Evolutionary conservation across 257 asterid species (phyloP).

Genomic region (Solanum piurae): DNA sequence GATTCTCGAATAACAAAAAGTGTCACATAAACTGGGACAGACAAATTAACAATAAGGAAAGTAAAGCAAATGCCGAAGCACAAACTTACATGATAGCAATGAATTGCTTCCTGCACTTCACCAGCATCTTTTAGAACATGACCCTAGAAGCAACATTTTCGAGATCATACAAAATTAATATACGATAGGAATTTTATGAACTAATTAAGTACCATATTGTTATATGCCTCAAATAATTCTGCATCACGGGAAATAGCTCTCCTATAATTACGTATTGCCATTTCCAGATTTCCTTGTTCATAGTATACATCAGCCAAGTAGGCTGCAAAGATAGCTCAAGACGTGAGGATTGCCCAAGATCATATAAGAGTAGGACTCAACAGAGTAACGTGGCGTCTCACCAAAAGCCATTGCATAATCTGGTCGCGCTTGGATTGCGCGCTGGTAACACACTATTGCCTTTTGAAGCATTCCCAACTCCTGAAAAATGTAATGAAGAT

Average conservation of each 20-base stretch:
- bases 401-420: slow-evolving; percentile 87
- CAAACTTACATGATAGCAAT: slow-evolving; percentile 67
- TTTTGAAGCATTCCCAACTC: slow-evolving; percentile 90
- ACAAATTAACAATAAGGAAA: not conserved
- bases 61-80: not conserved
- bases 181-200: not conserved
- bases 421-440: slow-evolving; percentile 74
- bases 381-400: slow-evolving; percentile 21
- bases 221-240: slow-evolving; percentile 84
- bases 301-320: slow-evolving; percentile 81
- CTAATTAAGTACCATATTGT: slow-evolving; percentile 47
- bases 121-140: slow-evolving; percentile 93
- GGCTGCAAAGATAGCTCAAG: slow-evolving; percentile 33
- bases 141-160: slow-evolving; percentile 34
- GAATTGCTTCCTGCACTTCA: slow-evolving; percentile 84
- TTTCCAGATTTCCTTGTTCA: slow-evolving; percentile 85
- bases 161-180: not conserved
- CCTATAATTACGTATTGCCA: slow-evolving; percentile 81
- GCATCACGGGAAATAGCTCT: slow-evolving; percentile 85
- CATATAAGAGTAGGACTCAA: not conserved
- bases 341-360: not conserved
- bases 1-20: not conserved
- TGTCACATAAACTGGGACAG: not conserved
- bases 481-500: slow-evolving; percentile 58
- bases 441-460: slow-evolving; percentile 80